Evolutionary conservation across 2,329 filamentous ascomycete genomes (phyloP).

Genomic region (Colletotrichum costaricense): DNA sequence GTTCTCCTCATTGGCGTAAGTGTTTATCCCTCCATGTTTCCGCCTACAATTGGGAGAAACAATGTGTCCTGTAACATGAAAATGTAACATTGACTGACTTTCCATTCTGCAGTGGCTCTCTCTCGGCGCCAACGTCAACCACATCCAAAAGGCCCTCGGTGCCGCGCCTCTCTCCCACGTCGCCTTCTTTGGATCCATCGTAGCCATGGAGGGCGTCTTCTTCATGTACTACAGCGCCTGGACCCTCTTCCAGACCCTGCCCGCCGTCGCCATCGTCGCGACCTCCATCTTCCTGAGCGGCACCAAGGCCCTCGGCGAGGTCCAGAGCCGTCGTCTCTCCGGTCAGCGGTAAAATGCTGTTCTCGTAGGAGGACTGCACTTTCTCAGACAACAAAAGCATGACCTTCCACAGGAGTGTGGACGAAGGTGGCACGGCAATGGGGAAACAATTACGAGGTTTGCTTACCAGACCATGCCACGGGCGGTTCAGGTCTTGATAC

Average conservation of each 20-base stretch:
- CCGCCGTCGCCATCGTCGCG: slow-evolving; percentile 75
- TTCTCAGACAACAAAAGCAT: neutral
- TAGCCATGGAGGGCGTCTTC: slow-evolving; percentile 91
- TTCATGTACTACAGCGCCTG: slow-evolving; percentile 93
- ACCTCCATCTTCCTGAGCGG: slow-evolving; percentile 85
- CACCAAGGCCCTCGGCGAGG: slow-evolving; percentile 89
- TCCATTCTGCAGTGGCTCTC: slow-evolving; percentile 74
- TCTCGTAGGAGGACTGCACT: neutral
- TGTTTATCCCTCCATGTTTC: slow-evolving; percentile 24
- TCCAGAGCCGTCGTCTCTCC: slow-evolving; percentile 86
- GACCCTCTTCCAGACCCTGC: slow-evolving; percentile 91
- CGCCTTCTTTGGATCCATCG: slow-evolving; percentile 86
- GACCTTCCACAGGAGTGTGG: neutral
- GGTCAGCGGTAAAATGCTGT: slow-evolving; percentile 66
- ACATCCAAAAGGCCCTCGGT: slow-evolving; percentile 79
- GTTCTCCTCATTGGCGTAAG: slow-evolving; percentile 77
- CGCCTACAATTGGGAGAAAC: neutral
- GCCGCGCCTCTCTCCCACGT: slow-evolving; percentile 83
- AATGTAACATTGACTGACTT: slow-evolving; percentile 39
- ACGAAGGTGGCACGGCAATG: neutral
- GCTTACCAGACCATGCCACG: neutral
- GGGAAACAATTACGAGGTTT: neutral
- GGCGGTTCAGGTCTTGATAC: neutral
- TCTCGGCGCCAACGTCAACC: slow-evolving; percentile 85
- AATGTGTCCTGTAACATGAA: neutral